A percentile compares a stretch with the other conserved stretches of the same genome.
phyloP scores from a whole-genome alignment of 768 basidiomycete species.

The Auricularia sp. region DNA sequence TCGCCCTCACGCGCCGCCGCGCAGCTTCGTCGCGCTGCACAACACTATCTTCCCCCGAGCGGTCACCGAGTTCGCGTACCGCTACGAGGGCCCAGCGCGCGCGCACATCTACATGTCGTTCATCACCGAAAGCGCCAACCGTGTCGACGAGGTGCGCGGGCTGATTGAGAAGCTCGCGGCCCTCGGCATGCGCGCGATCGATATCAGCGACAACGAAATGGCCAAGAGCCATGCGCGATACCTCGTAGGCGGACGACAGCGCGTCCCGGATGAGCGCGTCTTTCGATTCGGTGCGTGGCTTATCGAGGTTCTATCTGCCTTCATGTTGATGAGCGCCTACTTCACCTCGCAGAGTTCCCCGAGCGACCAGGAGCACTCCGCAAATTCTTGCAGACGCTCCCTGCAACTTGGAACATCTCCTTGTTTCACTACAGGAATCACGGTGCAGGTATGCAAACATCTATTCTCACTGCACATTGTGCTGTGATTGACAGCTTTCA shows the following conservation, averaged over 20 bases:
- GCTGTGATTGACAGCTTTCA: constrained; percentile 19
- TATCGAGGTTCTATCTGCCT: background rate
- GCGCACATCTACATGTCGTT: constrained; percentile 91
- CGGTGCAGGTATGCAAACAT: constrained; percentile 63
- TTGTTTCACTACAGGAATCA: constrained; percentile 98
- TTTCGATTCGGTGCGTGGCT: constrained; percentile 77
- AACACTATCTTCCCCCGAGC: constrained; percentile 81
- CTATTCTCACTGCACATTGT: constrained; percentile 2
- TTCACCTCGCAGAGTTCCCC: constrained; percentile 68
- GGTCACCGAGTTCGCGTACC: constrained; percentile 93
- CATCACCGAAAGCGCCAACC: constrained; percentile 52
- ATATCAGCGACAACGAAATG: constrained; percentile 91
- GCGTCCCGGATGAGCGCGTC: constrained; percentile 74
- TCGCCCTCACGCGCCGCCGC: constrained; percentile 1
- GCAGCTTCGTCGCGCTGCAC: constrained; percentile 81
- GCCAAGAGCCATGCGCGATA: constrained; percentile 92
- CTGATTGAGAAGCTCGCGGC: constrained; percentile 54
- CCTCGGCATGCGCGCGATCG: constrained; percentile 70
- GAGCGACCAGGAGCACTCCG: constrained; percentile 87
- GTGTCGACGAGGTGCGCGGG: constrained; percentile 50
- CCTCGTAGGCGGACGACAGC: constrained; percentile 79
- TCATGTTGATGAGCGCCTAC: background rate
- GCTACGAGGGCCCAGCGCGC: constrained; percentile 57
- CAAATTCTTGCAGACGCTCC: constrained; percentile 78
- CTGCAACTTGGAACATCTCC: constrained; percentile 85